phyloP scores from a whole-genome alignment of 805 yeast genomes.

The Candida nanaspora region DNA sequence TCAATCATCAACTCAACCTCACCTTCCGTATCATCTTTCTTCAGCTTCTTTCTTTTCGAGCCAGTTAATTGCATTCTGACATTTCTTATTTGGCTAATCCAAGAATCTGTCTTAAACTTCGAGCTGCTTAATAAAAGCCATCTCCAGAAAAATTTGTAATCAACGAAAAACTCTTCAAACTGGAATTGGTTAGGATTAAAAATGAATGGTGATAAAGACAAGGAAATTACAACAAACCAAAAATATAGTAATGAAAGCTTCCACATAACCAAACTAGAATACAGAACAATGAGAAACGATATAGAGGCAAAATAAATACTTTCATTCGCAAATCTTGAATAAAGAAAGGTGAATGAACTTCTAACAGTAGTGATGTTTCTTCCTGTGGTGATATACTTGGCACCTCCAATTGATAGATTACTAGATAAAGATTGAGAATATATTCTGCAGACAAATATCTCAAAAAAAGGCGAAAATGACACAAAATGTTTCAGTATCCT shows the following conservation, averaged over 20 bases:
- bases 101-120: constrained; percentile 17
- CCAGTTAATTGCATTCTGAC: constrained; percentile 52
- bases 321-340: constrained; percentile 62
- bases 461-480: constrained; percentile 72
- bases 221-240: constrained; percentile 62
- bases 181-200: constrained; percentile 76
- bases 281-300: constrained; percentile 44
- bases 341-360: constrained; percentile 56
- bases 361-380: constrained; percentile 77
- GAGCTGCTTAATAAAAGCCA: constrained; percentile 51
- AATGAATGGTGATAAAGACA: constrained; percentile 64
- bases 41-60: constrained; percentile 37
- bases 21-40: constrained; percentile 18
- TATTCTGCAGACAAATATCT: constrained; percentile 70
- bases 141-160: constrained; percentile 47
- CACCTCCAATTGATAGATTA: constrained; percentile 73
- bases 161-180: constrained; percentile 62
- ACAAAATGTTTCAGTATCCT: constrained; percentile 60
- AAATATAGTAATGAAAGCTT: constrained; percentile 52
- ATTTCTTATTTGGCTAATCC: constrained; percentile 44
- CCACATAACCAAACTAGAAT: constrained; percentile 60
- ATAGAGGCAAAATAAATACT: constrained; percentile 59
- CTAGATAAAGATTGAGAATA: constrained; percentile 64
- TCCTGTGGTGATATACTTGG: constrained; percentile 76
- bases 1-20: constrained; percentile 26